Evolutionary conservation across 352 stramenopile genomes (phyloP), one percentile per base, ranked within the genome.

Genomic region (Globisporangium echinulatum): DNA sequence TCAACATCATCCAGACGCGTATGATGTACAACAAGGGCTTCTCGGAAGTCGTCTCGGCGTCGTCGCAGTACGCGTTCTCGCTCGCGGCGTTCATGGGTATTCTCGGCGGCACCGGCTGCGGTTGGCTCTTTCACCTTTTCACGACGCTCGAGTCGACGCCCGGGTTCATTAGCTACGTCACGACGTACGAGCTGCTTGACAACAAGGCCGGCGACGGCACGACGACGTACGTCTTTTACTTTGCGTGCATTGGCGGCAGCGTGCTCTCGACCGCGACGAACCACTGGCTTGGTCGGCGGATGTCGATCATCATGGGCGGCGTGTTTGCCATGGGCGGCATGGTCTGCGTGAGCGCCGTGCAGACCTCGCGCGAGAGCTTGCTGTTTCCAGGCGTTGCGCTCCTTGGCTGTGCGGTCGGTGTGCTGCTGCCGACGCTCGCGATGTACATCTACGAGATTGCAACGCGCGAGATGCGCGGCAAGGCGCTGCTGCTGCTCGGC

Each of bases 21-120:
- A 91, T 91, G 82, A 91, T 91, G 82, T 91, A 91, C 72, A 91
- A 91, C 66, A 71, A 91, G 72, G 82, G 82, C 4, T 91, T 91
- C 62, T 88, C 79, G 1, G 81, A 87, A 64, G 79, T 89, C 59
- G 82, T 91, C 69, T 91, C 82, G 6, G 82, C 76, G 13, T 89
- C 82, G 4, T 88, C 77, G 40, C 82, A 91, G 64, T 91, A 91
- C 62, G 78, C 82, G 5, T 85, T 91, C 52, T 90, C 79, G 10
- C 64, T 91, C 37, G 79, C 79, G 2, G 68, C 75, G 8, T 81
- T 88, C 40, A 83, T 89, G 69, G 82, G 82, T 0, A 62, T 91
- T 42, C 58, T 88, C 7, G 79, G 79, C 17, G 82, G 77, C 10
- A 64, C 70, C 48, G 79, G 79, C 33, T 79, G 79, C 39, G 82